Conservation (phyloP, 225 moss, liverwort and hornwort species). For the Sphagnum tenellum region DNA sequence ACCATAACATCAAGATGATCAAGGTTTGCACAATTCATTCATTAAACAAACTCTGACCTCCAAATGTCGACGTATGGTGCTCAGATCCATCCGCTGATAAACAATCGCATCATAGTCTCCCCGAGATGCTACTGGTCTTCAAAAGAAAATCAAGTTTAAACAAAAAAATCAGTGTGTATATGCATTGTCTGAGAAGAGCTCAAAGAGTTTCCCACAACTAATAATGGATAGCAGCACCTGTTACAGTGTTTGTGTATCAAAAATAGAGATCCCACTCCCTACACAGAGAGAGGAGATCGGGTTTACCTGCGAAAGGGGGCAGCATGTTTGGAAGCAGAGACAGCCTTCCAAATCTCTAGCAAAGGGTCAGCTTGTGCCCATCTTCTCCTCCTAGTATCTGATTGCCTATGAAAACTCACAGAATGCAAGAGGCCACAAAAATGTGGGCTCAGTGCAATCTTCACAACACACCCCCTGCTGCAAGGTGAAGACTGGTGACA, state of each 20-base stretch:
- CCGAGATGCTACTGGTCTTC: constrained; percentile 40
- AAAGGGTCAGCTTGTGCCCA: constrained; percentile 55
- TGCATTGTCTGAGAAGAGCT: too few species aligned
- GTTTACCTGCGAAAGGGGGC: constrained; percentile 43
- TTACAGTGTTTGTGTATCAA: background rate
- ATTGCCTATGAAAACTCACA: constrained; percentile 15
- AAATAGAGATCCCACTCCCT: background rate
- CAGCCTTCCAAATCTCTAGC: constrained; percentile 40
- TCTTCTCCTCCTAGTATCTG: constrained; percentile 34
- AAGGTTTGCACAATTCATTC: too few species aligned
- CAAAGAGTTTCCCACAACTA: too few species aligned
- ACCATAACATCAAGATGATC: too few species aligned
- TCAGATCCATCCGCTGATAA: constrained; percentile 41
- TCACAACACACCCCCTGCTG: too few species aligned
- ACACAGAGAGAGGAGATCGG: background rate
- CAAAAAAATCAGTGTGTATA: too few species aligned
- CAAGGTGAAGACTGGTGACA: too few species aligned
- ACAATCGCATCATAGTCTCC: constrained; percentile 38
- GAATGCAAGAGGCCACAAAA: too few species aligned
- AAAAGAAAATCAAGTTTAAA: background rate
- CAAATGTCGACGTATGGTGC: constrained; percentile 39
- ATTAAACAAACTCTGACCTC: constrained; percentile 15
- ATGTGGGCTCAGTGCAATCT: too few species aligned
- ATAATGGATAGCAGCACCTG: too few species aligned
- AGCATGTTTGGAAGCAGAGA: constrained; percentile 41